Percentiles rank a stretch among this genome's conserved stretches.
phyloP scores from a whole-genome alignment of 768 basidiomycete species.

The Dentipellis fragilis region DNA sequence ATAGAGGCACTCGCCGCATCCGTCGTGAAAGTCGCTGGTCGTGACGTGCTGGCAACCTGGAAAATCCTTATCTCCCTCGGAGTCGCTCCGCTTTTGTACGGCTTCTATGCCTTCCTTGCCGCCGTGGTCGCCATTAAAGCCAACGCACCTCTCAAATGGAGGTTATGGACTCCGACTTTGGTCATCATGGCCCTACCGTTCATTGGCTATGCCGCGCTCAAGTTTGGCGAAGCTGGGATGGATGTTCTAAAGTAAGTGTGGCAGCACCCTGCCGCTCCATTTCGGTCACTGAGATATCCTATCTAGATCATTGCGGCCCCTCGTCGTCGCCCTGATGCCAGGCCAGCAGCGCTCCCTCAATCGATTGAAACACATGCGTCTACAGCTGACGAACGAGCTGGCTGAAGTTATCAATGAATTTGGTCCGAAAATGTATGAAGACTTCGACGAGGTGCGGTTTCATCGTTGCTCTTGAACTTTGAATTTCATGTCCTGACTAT shows the following conservation, averaged over 20 bases:
- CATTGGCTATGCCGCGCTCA: conserved; percentile 86
- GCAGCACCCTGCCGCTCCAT: background rate
- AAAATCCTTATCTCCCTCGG: conserved; percentile 90
- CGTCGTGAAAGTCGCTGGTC: conserved; percentile 84
- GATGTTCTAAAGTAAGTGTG: conserved; percentile 85
- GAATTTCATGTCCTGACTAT: background rate
- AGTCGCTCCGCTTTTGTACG: conserved; percentile 76
- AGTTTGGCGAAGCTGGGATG: conserved; percentile 96
- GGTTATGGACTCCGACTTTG: conserved; percentile 64
- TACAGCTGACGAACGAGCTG: conserved; percentile 72
- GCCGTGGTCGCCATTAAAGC: conserved; percentile 61
- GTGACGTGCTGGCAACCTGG: conserved; percentile 94
- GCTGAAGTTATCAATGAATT: conserved; percentile 77
- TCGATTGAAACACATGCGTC: conserved; percentile 61
- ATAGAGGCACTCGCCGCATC: conserved; percentile 93
- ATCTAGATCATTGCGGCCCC: conserved; percentile 77
- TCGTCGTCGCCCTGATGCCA: conserved; percentile 78
- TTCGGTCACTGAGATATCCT: conserved; percentile 7
- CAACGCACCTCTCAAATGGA: conserved; percentile 50
- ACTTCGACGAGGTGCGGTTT: conserved; percentile 65
- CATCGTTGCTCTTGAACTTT: background rate
- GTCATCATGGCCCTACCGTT: conserved; percentile 66
- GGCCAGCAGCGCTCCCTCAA: conserved; percentile 78
- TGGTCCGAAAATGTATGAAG: conserved; percentile 76
- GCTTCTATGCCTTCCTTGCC: conserved; percentile 72